These are phyloP conservation scores for Prosopis cineraria DNA, from an alignment of 306 rosid genomes.

Conservation along the genomic window DNA sequence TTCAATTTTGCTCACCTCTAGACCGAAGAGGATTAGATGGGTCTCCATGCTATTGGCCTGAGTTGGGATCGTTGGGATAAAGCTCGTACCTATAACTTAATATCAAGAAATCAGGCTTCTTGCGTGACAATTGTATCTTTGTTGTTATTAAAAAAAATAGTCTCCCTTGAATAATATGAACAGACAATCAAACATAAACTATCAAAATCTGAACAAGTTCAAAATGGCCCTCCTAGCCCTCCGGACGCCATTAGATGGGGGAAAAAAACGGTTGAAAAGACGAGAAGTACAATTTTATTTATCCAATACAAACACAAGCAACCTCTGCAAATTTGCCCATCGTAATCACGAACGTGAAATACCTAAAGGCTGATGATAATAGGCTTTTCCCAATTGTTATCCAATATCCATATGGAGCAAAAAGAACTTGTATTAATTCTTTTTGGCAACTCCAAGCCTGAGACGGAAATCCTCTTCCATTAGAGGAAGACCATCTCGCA, in stretches of 20 bases:
- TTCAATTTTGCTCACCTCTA: too few species aligned
- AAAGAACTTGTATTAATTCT: conserved; percentile 17
- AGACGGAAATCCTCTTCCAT: conserved; percentile 65
- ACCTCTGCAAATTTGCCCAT: background rate
- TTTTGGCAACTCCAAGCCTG: conserved; percentile 53
- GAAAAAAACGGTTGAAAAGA: background rate
- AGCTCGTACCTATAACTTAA: too few species aligned
- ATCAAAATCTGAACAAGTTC: background rate
- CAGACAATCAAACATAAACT: background rate
- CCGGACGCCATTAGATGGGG: background rate
- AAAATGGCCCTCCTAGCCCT: background rate
- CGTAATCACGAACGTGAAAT: background rate
- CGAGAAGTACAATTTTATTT: background rate
- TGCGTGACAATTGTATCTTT: too few species aligned
- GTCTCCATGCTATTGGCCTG: too few species aligned
- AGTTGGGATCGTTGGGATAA: too few species aligned
- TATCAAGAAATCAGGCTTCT: too few species aligned
- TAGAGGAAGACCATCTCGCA: conserved; percentile 62
- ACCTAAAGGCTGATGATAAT: background rate
- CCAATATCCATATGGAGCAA: background rate
- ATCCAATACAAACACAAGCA: background rate
- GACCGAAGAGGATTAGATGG: too few species aligned
- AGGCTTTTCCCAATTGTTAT: background rate
- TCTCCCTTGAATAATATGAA: background rate
- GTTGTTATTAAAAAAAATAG: too few species aligned